Conservation (phyloP, 345 rosid genomes). For the Syzygium aromaticum region DNA sequence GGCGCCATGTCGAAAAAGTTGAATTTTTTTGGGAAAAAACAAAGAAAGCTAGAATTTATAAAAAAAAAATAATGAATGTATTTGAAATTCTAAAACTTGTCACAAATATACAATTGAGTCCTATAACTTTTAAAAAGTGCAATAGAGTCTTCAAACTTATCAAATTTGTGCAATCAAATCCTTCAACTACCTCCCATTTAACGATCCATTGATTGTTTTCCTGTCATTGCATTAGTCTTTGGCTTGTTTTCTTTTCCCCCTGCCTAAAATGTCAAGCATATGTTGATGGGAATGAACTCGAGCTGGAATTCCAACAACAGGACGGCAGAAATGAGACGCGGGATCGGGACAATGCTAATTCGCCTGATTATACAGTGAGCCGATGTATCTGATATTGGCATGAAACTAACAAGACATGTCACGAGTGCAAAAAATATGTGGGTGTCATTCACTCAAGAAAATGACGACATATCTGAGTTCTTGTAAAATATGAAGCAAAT, state of each 20-base stretch:
- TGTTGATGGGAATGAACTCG: background rate
- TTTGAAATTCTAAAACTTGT: rapidly evolving
- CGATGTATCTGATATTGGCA: background rate
- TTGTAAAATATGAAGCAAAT: background rate
- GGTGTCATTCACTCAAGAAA: background rate
- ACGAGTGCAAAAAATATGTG: background rate
- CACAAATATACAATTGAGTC: too few relatives aligned
- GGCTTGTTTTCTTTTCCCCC: background rate
- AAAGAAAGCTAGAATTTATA: background rate
- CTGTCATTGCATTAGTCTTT: background rate
- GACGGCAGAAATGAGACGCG: background rate
- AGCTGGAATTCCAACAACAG: background rate
- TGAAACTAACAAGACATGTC: background rate
- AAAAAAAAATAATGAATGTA: too few relatives aligned
- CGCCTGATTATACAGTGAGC: background rate
- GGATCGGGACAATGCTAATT: background rate
- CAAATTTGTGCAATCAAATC: background rate
- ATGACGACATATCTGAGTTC: background rate
- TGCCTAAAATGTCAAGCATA: background rate
- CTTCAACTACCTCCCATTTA: background rate
- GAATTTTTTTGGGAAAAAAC: background rate
- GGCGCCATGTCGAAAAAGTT: background rate
- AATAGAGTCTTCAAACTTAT: too few relatives aligned
- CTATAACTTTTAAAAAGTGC: too few relatives aligned
- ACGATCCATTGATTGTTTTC: background rate